phyloP scores from a whole-genome alignment of 106 monocot genomes.

The Phalaenopsis aphrodite region DNA sequence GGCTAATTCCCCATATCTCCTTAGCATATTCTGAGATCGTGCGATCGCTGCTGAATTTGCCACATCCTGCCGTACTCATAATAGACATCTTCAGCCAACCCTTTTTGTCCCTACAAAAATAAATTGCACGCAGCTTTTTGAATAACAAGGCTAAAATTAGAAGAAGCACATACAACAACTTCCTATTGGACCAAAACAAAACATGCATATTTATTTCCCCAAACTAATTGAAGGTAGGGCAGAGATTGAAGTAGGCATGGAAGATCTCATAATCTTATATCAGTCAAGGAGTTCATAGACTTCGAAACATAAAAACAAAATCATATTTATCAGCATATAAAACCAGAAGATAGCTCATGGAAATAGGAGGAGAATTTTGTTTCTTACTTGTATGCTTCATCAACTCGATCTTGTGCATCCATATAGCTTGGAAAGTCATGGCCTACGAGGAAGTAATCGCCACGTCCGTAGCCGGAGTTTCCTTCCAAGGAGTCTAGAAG shows the following conservation, averaged over 20 bases:
- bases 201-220: no score
- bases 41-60: constrained; percentile 94
- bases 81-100: constrained; percentile 95
- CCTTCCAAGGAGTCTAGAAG: constrained; percentile 90
- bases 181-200: no score
- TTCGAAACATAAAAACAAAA: not conserved
- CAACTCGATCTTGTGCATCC: constrained; percentile 67
- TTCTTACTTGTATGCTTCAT: constrained; percentile 88
- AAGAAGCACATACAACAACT: no score
- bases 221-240: no score
- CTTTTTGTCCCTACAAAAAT: constrained; percentile 44
- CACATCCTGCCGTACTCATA: constrained; percentile 81
- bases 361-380: not conserved
- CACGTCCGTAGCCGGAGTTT: constrained; percentile 76
- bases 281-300: no score
- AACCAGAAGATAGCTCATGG: no score
- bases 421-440: constrained; percentile 89
- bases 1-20: constrained; percentile 74
- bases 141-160: no score
- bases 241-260: no score
- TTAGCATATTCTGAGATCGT: constrained; percentile 81
- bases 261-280: no score
- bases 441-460: constrained; percentile 90
- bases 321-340: not conserved
- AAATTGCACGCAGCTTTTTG: no score